Conservation (phyloP, 2,329 filamentous ascomycete genomes). For the Torrubiella hemipterigena region DNA sequence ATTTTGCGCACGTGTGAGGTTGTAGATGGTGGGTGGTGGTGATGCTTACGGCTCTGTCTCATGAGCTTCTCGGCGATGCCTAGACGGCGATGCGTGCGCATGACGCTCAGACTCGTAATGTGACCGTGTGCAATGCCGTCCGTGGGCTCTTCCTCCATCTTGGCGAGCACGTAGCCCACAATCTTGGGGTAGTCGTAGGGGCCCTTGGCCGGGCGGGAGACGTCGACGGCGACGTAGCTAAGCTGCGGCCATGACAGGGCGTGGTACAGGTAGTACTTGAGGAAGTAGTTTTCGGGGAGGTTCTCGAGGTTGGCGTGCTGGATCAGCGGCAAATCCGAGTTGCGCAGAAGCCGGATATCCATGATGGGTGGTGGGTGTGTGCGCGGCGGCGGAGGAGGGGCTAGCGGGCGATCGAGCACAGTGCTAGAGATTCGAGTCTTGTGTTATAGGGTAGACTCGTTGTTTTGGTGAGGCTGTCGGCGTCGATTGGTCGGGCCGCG, state of each 20-base stretch:
- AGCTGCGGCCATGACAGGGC: slow-evolving; percentile 96
- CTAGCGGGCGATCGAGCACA: too few species aligned
- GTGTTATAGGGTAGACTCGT: too few species aligned
- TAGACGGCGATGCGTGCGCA: slow-evolving; percentile 84
- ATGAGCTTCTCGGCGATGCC: slow-evolving; percentile 96
- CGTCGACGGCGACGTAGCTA: slow-evolving; percentile 90
- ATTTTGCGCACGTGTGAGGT: slow-evolving; percentile 1
- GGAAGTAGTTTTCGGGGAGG: slow-evolving; percentile 98
- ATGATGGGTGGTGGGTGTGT: slow-evolving; percentile 34
- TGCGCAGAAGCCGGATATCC: slow-evolving; percentile 80
- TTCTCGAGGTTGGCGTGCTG: slow-evolving; percentile 99
- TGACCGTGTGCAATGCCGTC: slow-evolving; percentile 91
- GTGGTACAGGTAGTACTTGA: slow-evolving; percentile 99
- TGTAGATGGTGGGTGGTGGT: slow-evolving; percentile 1
- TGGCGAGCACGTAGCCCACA: slow-evolving; percentile 96
- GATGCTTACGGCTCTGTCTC: slow-evolving; percentile 75
- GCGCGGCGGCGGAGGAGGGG: neutral
- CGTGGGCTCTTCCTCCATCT: slow-evolving; percentile 96
- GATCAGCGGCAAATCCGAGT: slow-evolving; percentile 79
- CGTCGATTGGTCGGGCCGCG: neutral
- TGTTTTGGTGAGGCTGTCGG: too few species aligned
- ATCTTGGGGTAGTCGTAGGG: slow-evolving; percentile 91
- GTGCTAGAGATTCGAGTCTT: neutral
- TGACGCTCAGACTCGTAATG: slow-evolving; percentile 89
- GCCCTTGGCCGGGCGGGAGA: slow-evolving; percentile 63